Conservation (phyloP, 495 filamentous ascomycete genomes). For the Aspergillus sclerotiicarbonarius region DNA sequence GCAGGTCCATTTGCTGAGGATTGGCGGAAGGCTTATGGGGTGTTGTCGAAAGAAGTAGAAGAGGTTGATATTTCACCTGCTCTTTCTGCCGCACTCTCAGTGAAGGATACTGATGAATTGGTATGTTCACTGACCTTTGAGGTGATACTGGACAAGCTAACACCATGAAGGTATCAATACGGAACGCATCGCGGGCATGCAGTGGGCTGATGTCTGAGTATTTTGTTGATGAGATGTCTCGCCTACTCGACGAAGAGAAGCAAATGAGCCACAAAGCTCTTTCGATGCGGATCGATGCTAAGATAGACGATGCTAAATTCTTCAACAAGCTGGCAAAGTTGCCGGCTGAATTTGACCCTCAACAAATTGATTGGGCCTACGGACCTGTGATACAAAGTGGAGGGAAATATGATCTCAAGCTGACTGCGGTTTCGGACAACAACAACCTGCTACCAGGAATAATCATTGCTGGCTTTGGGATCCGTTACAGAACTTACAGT, state of each 20-base stretch:
- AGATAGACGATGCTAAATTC: conserved; percentile 89
- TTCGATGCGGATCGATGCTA: conserved; percentile 77
- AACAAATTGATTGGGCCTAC: conserved; percentile 90
- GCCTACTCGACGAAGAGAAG: conserved; percentile 89
- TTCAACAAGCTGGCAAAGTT: conserved; percentile 83
- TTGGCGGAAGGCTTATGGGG: conserved; percentile 80
- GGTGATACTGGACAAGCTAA: neutral
- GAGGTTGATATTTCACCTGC: conserved; percentile 83
- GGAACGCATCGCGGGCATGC: conserved; percentile 88
- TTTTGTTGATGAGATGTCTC: conserved; percentile 97
- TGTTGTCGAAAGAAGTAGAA: conserved; percentile 78
- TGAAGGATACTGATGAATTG: conserved; percentile 94
- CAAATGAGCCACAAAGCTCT: conserved; percentile 89
- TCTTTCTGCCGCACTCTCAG: conserved; percentile 78
- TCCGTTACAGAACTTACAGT: conserved; percentile 92
- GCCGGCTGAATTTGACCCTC: conserved; percentile 81
- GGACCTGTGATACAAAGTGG: conserved; percentile 94
- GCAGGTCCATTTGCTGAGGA: conserved; percentile 91
- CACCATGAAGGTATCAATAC: conserved; percentile 69
- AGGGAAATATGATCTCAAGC: conserved; percentile 86
- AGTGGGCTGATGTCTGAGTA: conserved; percentile 89
- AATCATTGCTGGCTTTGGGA: conserved; percentile 85
- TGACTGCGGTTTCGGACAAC: conserved; percentile 69
- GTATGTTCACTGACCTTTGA: conserved; percentile 35
- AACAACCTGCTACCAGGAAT: conserved; percentile 88